Evolutionary conservation across 179 eudicot genomes (phyloP), one percentile per base, ranked within the genome.

Genomic region (Heliamphora pulchella): DNA sequence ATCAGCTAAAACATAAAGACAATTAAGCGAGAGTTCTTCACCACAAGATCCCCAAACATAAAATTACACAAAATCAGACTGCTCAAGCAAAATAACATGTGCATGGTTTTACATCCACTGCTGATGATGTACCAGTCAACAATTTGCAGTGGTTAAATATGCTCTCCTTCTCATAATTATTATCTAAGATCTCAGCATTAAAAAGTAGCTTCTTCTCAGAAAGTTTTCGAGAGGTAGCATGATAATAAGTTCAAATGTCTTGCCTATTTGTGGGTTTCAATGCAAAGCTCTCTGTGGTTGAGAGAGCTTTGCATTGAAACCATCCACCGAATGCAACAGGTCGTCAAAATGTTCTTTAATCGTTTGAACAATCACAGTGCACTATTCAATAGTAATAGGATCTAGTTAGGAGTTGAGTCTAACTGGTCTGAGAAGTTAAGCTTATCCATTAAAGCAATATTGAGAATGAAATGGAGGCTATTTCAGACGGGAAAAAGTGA

Each of bases 241-340:
- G 0, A 31, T 31, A 31, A 31, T 31, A 31, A 31, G 31, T 31
- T 31, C 31, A 31, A 31, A 31, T 31, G 31, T 77, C 58, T 87
- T 83, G 64, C 83, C 77, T 14, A 86, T 88, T 84, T 87, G 31
- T 31, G 31, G 31, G 31, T 31, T 31, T 31, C 31, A 31, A 31
- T 31, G 31, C 31, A 31, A 31, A 31, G 31, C 85, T 53, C 74
- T 86, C 85, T 89, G 89, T 63, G 88, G 75, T 81, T 88, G 88
- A 82, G 91, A 79, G 64, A 89, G 63, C 61, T 89, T 83, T 14
- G 87, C 87, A 81, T 88, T 84, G 46, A 88, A 80, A 51, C 85
- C 83, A 85, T 88, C 86, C 74, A 89, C 84, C 57, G 86, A 83
- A 80, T 85, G 87, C 64, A 88, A 78, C 68, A 89, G 11, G 65